Evolutionary conservation across 345 rosid species (phyloP).

Genomic region (Excoecaria agallocha): DNA sequence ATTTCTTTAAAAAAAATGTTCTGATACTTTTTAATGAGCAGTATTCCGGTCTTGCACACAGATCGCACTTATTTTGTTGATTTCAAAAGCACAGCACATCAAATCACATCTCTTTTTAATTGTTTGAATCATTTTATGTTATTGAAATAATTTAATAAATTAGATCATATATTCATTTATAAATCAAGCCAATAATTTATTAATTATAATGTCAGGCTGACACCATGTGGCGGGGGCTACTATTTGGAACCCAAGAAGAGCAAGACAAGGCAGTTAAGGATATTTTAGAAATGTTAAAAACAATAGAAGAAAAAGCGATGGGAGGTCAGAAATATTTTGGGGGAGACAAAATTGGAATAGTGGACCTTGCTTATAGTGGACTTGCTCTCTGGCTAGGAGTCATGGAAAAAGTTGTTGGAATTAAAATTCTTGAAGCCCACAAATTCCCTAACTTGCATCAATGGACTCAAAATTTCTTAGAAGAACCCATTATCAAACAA

Average conservation of each 20-base stretch:
- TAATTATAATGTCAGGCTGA: background rate
- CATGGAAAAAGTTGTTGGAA: conserved; percentile 6
- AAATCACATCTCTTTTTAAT: too few species aligned
- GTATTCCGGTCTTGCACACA: too few species aligned
- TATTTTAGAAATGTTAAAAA: background rate
- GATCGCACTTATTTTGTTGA: too few species aligned
- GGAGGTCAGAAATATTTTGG: conserved; percentile 9
- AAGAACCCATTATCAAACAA: background rate
- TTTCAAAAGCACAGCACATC: too few species aligned
- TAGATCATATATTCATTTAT: background rate
- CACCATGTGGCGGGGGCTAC: background rate
- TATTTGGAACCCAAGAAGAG: background rate
- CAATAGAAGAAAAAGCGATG: conserved; percentile 10
- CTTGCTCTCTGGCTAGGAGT: conserved; percentile 11
- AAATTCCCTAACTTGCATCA: conserved; percentile 12
- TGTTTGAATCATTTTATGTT: too few species aligned
- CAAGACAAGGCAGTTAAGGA: conserved; percentile 16
- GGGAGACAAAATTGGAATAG: background rate
- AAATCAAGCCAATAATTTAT: too few species aligned
- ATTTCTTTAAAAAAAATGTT: too few species aligned
- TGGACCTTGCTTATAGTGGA: conserved; percentile 13
- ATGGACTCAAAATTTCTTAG: conserved; percentile 2
- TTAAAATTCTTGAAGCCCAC: conserved; percentile 10
- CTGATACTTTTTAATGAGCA: too few species aligned
- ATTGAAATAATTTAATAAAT: too few species aligned